These are phyloP conservation scores for Casuarina cunninghamiana DNA, from an alignment of 306 rosid species.

Conservation along the genomic window DNA sequence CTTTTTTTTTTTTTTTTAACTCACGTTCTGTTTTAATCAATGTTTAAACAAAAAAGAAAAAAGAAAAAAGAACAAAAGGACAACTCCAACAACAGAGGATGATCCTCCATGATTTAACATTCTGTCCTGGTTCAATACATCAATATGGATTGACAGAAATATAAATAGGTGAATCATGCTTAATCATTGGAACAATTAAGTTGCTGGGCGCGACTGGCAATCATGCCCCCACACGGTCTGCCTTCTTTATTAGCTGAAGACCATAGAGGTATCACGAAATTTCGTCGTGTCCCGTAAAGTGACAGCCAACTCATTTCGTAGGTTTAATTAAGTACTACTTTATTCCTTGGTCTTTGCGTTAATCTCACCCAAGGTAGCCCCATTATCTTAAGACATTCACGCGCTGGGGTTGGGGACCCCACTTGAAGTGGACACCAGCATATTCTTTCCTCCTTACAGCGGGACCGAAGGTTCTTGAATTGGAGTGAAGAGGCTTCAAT, in stretches of 20 bases:
- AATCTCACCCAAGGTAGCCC: constrained; percentile 2
- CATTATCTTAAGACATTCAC: constrained; percentile 1
- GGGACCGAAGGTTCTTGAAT: neutral
- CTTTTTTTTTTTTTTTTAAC: too few relatives aligned
- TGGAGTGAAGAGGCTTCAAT: too few relatives aligned
- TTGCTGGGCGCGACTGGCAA: neutral
- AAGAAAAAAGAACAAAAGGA: too few relatives aligned
- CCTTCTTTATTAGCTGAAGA: neutral
- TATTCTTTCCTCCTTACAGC: neutral
- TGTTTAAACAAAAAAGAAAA: too few relatives aligned
- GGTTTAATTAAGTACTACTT: neutral
- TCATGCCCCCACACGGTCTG: neutral
- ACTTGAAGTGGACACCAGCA: neutral
- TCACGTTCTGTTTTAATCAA: too few relatives aligned
- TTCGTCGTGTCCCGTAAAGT: constrained; percentile 26
- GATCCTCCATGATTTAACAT: too few relatives aligned
- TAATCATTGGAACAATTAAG: neutral
- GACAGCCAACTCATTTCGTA: neutral
- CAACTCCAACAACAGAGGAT: too few relatives aligned
- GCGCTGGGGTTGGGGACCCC: neutral
- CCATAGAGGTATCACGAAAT: constrained; percentile 3
- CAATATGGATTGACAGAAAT: too few relatives aligned
- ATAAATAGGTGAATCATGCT: neutral
- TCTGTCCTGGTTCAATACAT: too few relatives aligned
- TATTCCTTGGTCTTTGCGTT: neutral